Percentiles rank a stretch among this genome's conserved stretches.
Conservation (phyloP, 2,329 filamentous ascomycete species). For the Aspergillus unguis region DNA sequence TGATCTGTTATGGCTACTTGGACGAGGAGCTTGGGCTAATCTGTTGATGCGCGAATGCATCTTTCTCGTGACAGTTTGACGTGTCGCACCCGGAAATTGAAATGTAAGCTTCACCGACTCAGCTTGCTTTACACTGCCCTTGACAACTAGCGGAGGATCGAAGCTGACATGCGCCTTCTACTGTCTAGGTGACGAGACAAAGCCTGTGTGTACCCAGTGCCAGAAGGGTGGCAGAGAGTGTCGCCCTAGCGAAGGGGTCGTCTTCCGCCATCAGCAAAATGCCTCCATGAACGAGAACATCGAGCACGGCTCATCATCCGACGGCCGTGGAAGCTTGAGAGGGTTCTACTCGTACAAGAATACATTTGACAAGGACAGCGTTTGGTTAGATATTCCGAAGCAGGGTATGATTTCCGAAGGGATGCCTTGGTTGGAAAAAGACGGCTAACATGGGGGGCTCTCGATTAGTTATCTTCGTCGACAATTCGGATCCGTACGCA, state of each 20-base stretch:
- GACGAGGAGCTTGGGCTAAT: not conserved
- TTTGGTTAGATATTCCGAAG: conserved; percentile 62
- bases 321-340: conserved; percentile 48
- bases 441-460: conserved; percentile 3
- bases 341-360: conserved; percentile 66
- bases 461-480: conserved; percentile 56
- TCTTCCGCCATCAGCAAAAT: conserved; percentile 68
- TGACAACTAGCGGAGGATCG: not conserved
- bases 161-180: conserved; percentile 9
- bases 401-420: conserved; percentile 43
- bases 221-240: conserved; percentile 59
- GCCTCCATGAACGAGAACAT: conserved; percentile 60
- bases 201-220: conserved; percentile 60
- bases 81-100: conserved; percentile 60
- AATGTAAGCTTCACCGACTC: conserved; percentile 44
- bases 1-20: not conserved
- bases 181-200: conserved; percentile 52
- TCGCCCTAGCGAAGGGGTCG: conserved; percentile 59
- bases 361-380: conserved; percentile 58
- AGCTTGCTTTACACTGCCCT: not conserved
- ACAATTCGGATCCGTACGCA: conserved; percentile 61
- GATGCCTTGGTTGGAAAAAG: not conserved
- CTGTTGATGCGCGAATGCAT: not conserved
- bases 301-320: conserved; percentile 35
- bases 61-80: conserved; percentile 43